phyloP scores from a whole-genome alignment of 129 eudicot genomes.

The Kitagawia praeruptora region DNA sequence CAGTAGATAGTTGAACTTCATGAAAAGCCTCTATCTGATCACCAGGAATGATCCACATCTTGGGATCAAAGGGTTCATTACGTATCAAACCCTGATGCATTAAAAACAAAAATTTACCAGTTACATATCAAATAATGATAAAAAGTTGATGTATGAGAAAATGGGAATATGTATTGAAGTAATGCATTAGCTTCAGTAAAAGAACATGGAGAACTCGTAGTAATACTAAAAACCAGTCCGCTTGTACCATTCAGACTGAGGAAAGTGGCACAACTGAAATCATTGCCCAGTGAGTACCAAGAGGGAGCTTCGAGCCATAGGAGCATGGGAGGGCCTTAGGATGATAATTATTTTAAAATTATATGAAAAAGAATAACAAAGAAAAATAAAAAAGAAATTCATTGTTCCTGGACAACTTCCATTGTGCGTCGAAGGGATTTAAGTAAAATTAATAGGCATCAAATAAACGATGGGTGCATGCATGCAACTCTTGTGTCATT shows the following conservation, averaged over 20 bases:
- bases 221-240: not conserved
- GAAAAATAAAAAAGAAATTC: not conserved
- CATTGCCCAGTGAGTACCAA: not conserved
- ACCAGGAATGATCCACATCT: constrained; percentile 73
- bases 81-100: constrained; percentile 74
- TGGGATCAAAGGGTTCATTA: constrained; percentile 66
- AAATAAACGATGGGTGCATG: no score
- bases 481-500: no score
- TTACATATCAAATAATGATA: not conserved
- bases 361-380: not conserved
- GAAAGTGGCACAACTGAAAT: no score
- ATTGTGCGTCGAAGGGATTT: no score
- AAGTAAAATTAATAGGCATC: no score
- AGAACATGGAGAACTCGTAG: not conserved
- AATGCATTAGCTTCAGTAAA: not conserved
- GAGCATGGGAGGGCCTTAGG: not conserved
- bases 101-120: not conserved
- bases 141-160: not conserved
- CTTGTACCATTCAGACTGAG: no score
- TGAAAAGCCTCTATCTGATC: constrained; percentile 24
- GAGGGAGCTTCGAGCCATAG: not conserved
- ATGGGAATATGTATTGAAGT: not conserved
- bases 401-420: no score
- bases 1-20: constrained; percentile 30
- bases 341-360: not conserved